Evolutionary conservation across 2,329 filamentous ascomycete genomes (phyloP), one percentile per base, ranked within the genome.

Genomic region (Coleophoma crateriformis): DNA sequence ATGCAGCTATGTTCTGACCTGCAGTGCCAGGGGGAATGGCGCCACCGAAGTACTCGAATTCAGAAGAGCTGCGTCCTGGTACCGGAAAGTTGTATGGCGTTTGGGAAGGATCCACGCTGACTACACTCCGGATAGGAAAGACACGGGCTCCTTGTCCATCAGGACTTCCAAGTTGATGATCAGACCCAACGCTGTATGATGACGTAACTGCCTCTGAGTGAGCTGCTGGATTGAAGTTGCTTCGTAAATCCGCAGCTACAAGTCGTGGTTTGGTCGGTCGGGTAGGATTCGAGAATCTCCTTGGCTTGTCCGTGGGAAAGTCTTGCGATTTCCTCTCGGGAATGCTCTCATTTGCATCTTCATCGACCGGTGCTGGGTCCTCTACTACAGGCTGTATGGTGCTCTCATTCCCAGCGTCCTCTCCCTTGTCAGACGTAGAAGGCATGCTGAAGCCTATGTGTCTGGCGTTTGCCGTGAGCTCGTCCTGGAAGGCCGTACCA

Each of bases 91-190:
- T 49, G 32, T 46, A 48, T 45, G 61, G 56, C 12, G 60, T 62
- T 33, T 60, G 57, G 3, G 58, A 45, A 40, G 56, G 41, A 49
- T 59, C 60, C 32, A 62, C 60, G 42, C 58, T 58, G 22, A 62
- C 56, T 22, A 61, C 60, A 48, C 60, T 63, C 32, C 58, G 50
- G 19, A 63, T 61, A 8, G 61, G 61, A 42, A 60, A 63, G 2
- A 63, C 58, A 13, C 61, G 53, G 47, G 62, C 61, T 15, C 34
- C 49, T 5, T 15, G 19, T 44, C 11, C 19, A 22, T 27, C 41
- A 27, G 41, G 41, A 15, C 41, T 33, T 19, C 41, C 41, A 20
- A 44, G 41, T 27, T 44, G 41, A 27, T 27, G 22, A 27, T 44
- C 41, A 44, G 41, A 44, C 12, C 41, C 22, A 12, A 27, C 41